Base-by-base conservation (phyloP, 306 rosid species). In the Hippophae gyantsensis region DNA sequence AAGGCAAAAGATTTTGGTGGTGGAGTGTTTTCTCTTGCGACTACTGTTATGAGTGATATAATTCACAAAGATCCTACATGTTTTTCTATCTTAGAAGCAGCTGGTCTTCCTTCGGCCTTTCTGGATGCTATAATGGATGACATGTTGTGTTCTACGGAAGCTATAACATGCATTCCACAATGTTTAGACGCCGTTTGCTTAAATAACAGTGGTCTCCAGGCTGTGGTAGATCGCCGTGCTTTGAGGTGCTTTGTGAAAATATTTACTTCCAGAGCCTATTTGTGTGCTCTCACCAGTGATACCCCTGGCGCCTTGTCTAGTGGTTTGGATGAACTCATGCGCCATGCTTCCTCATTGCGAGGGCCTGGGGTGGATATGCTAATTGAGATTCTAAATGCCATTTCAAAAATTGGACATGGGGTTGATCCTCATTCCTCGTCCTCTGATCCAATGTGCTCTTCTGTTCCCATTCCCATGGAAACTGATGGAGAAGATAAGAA, bases 21-120 rank as follows among this genome's bases (percentile, higher is more conserved):
- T 68, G 97, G 90, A 62, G 95, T 93, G 61, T 93, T 88, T 66
- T 93, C 97, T 26, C 95, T 89, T 73, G 96, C 99, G 8, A 94
- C 97, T 48, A 84, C 94, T 67, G 99, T 89, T 70, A 84, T 89
- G 95, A 93, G 97, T 72, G 99, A 93, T 73, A 64, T 93, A 61
- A 89, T 93, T 61, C 99, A 93, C 78, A 89, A 89, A 72, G 99
- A 93, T 69, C 99, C 97, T 58, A 93, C 99, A 32, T 93, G 99
- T 72, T 93, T 80, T 77, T 84, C 97, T 13, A 76, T 82, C 59
- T 74, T 93, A 61, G 89, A 93, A 70, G 88, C 86, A 51, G 85
- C 94, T 62, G 97, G 99, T 67, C 95, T 93, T 66, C 95, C 97
- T 46, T 76, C 93, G 60, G 82, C 99, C 61, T 93, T 93, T 72